These are phyloP conservation scores for Colletotrichum karsti DNA, from an alignment of 2,329 filamentous ascomycete species.

Conservation along the genomic window DNA sequence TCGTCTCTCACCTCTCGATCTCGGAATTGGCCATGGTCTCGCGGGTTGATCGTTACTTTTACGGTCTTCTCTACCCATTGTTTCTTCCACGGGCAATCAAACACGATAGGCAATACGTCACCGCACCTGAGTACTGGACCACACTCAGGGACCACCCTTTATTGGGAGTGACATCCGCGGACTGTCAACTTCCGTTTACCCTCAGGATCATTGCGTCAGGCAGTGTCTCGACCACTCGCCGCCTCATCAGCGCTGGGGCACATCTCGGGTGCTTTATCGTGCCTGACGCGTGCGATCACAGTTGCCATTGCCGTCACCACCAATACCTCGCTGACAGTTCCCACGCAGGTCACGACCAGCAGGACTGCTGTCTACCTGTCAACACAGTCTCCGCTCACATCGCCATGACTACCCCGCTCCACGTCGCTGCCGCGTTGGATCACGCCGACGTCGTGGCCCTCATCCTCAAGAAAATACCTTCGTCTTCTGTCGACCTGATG, in stretches of 20 bases:
- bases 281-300: no score
- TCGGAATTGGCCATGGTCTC: background rate
- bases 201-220: background rate
- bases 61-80: background rate
- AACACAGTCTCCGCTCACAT: background rate
- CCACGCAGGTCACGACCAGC: no score
- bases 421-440: background rate
- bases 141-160: no score
- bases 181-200: background rate
- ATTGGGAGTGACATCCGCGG: no score
- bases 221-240: background rate
- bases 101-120: background rate
- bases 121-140: background rate
- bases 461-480: background rate
- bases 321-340: background rate
- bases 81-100: background rate
- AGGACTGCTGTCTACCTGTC: background rate
- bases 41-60: background rate
- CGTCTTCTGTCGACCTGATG: background rate
- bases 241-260: background rate
- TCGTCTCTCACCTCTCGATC: background rate
- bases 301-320: background rate
- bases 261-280: background rate
- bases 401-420: background rate
- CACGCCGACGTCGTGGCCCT: background rate